Evolutionary conservation across 2,329 filamentous ascomycete species (phyloP).

Genomic region (Falciphora oryzae): DNA sequence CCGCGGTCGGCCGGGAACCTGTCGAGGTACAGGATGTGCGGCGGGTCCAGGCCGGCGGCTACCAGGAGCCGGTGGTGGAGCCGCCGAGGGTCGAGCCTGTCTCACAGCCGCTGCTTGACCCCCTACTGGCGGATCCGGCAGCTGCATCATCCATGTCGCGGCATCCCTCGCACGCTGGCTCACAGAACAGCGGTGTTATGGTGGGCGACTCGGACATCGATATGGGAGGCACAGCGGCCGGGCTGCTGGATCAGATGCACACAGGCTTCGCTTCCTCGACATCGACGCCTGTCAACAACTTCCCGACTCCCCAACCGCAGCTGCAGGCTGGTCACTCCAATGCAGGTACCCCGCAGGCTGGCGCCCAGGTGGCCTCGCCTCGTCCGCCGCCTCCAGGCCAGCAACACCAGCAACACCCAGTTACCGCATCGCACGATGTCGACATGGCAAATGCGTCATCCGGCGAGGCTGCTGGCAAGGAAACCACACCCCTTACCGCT

Average conservation of each 20-base stretch:
- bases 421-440: constrained; percentile 33
- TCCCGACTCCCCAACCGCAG: constrained; percentile 55
- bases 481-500: constrained; percentile 34
- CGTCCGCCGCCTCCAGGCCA: constrained; percentile 23
- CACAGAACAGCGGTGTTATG: constrained; percentile 49
- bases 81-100: constrained; percentile 46
- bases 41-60: constrained; percentile 73
- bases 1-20: constrained; percentile 60
- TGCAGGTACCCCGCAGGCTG: constrained; percentile 47
- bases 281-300: constrained; percentile 55
- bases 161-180: constrained; percentile 48
- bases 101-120: constrained; percentile 22
- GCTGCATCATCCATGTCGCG: constrained; percentile 37
- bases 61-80: constrained; percentile 54
- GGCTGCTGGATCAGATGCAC: constrained; percentile 64
- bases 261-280: constrained; percentile 49
- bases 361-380: constrained; percentile 41
- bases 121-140: constrained; percentile 13
- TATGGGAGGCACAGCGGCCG: constrained; percentile 59
- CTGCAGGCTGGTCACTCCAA: constrained; percentile 51
- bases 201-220: constrained; percentile 57
- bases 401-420: constrained; percentile 15
- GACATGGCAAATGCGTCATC: constrained; percentile 53
- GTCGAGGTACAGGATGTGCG: constrained; percentile 58
- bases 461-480: constrained; percentile 16